Base-by-base conservation (phyloP, 2,329 filamentous ascomycete genomes). In the Exophiala phaeomuriformis region DNA sequence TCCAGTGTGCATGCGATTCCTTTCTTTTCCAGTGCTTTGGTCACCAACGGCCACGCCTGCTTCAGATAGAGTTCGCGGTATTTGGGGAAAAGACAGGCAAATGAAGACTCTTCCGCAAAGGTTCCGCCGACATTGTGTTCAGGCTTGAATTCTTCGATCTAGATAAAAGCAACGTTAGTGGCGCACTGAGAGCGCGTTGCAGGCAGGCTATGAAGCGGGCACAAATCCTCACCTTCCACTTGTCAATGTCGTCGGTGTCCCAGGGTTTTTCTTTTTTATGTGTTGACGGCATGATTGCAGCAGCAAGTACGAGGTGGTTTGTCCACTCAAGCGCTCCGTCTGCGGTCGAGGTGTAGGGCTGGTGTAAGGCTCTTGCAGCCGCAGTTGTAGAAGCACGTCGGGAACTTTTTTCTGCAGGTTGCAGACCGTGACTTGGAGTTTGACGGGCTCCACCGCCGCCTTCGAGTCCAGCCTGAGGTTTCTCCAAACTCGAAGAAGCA, bases 161-260 rank as follows among this genome's bases (percentile, higher is more conserved):
- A 65, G 28, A 52, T 28, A 39, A 8, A 36, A 30, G 4, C 1
- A 40, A n/a, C 42, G n/a, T 45, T 45, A 45, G 42, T 19, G 28
- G 28, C 10, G 29, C 19, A 19, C 19, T n/a, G 8, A 10, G 28
- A 8, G 4, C 29, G 12, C 6, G 42, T 7, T 45, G 9, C 50
- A 36, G 10, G 35, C 10, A 12, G 3, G 45, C 7, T 28, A 49
- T 36, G 43, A 6, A 30, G 33, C 9, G 41, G n/a, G 19, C 10
- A n/a, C 28, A 31, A 9, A 35, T 29, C 40, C 64, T 29, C 47
- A 84, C 83, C 77, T 90, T 91, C 90, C 90, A 97, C 71, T 96
- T 95, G 74, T 97, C 91, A 61, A 97, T 88, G 66, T 96, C 93
- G 59, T 95, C 90, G 52, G 90, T 95, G 66, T 96, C 90, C 90